A percentile compares a stretch with the other conserved stretches of the same genome.
These are phyloP conservation scores for Ananas comosus DNA, from an alignment of 176 grass and related monocot species.

Conservation along the genomic window DNA sequence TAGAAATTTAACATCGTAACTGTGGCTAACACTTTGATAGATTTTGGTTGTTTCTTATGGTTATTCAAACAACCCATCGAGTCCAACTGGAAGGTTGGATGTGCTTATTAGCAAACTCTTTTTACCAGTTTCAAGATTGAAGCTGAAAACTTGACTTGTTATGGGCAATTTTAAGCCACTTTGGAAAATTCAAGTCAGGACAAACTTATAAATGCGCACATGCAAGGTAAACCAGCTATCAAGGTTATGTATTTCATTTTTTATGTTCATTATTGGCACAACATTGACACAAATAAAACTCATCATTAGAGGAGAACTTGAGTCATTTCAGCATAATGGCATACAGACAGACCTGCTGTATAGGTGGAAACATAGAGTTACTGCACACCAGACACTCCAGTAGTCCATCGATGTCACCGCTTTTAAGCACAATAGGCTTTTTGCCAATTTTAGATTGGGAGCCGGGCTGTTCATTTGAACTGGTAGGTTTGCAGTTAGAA, in stretches of 20 bases:
- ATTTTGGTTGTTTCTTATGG: too few relatives aligned
- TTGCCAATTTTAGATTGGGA: conserved; percentile 9
- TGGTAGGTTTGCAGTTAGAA: background rate
- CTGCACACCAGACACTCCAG: conserved; percentile 21
- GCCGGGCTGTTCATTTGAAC: conserved; percentile 1
- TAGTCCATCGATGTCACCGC: conserved; percentile 16
- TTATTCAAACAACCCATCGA: too few relatives aligned
- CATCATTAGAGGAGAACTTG: background rate
- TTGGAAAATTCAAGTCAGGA: background rate
- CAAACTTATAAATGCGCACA: too few relatives aligned
- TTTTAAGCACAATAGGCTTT: conserved; percentile 3
- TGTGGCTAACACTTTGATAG: too few relatives aligned
- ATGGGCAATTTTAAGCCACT: too few relatives aligned
- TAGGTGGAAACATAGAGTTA: conserved; percentile 27
- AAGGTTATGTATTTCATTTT: background rate
- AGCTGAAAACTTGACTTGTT: too few relatives aligned
- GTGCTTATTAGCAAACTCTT: too few relatives aligned
- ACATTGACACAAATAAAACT: too few relatives aligned
- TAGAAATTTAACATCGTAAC: too few relatives aligned
- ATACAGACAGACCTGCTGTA: conserved; percentile 19
- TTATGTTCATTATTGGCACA: too few relatives aligned
- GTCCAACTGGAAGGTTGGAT: too few relatives aligned
- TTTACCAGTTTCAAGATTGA: too few relatives aligned
- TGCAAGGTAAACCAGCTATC: background rate
- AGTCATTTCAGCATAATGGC: background rate